Percentiles rank a stretch among this genome's conserved stretches.
Evolutionary conservation across 495 filamentous ascomycete species (phyloP).

Genomic region (Achaetomiella virescens): DNA sequence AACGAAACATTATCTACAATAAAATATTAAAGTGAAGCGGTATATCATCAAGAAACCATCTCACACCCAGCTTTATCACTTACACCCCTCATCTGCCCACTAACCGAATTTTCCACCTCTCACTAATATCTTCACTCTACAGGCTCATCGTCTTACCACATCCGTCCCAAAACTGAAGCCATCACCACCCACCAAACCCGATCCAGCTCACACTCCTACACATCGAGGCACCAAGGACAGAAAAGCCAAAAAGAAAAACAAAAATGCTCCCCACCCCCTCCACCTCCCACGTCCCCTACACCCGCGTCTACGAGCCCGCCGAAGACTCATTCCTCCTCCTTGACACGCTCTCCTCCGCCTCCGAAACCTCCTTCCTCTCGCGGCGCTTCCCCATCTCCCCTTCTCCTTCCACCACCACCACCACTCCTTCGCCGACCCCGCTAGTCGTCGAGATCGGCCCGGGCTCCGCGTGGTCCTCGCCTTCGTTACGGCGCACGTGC

Average conservation of each 20-base stretch:
- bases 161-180: conserved; percentile 24
- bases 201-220: background rate
- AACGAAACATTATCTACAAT: too few species aligned
- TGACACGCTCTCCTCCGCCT: conserved; percentile 73
- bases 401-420: conserved; percentile 17
- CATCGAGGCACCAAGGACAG: conserved; percentile 2
- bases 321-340: conserved; percentile 95
- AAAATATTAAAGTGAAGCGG: too few species aligned
- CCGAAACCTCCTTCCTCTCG: conserved; percentile 67
- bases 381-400: conserved; percentile 52
- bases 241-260: background rate
- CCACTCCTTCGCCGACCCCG: conserved; percentile 30
- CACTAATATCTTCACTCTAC: background rate
- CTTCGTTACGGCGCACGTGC: conserved; percentile 72
- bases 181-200: conserved; percentile 14
- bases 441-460: conserved; percentile 80
- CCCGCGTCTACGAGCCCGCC: conserved; percentile 84
- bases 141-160: background rate
- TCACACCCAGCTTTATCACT: too few species aligned
- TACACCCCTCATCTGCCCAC: conserved; percentile 22
- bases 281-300: conserved; percentile 81
- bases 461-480: conserved; percentile 83
- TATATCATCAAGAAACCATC: too few species aligned
- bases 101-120: background rate
- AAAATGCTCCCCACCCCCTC: conserved; percentile 86